Evolutionary conservation across 2,329 filamentous ascomycete genomes (phyloP).

Genomic region (Sclerotinia minor): DNA sequence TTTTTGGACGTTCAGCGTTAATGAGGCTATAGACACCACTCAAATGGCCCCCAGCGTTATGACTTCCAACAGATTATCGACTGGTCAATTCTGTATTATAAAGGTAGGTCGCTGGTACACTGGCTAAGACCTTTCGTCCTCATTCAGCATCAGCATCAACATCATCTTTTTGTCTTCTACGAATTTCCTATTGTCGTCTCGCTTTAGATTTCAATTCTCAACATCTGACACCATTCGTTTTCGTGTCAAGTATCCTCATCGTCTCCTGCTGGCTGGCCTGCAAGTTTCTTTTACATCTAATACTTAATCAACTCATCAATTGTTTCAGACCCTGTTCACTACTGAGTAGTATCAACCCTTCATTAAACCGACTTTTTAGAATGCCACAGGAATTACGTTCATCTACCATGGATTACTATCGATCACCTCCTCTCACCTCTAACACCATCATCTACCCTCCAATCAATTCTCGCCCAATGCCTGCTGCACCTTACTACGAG

Average conservation of each 20-base stretch:
- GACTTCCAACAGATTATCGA: conserved; percentile 22
- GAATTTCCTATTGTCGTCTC: conserved; percentile 22
- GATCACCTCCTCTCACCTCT: conserved; percentile 23
- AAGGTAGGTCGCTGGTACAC: conserved; percentile 23
- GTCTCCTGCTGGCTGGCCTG: conserved; percentile 23
- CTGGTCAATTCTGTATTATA: conserved; percentile 26
- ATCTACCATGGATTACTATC: conserved; percentile 24
- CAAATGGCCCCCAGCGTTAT: conserved; percentile 20
- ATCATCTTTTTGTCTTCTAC: conserved; percentile 11
- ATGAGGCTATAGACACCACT: conserved; percentile 24
- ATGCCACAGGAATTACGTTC: conserved; percentile 24
- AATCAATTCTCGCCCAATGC: conserved; percentile 8
- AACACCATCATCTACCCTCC: conserved; percentile 20
- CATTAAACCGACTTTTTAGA: conserved; percentile 1
- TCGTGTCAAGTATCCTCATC: conserved; percentile 19
- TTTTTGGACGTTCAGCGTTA: conserved; percentile 24
- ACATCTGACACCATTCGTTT: conserved; percentile 20
- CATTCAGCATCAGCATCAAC: conserved; percentile 17
- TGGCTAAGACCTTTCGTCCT: conserved; percentile 27
- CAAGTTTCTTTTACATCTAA: conserved; percentile 8
- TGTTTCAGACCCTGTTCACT: conserved; percentile 14
- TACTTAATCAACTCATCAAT: conserved; percentile 20
- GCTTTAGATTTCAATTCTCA: conserved; percentile 23
- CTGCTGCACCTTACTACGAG: conserved; percentile 22
- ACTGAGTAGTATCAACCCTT: neutral